Percentiles rank a stretch among this genome's conserved stretches.
Evolutionary conservation across 352 stramenopile genomes (phyloP).

Genomic region (Phytophthora multivora): DNA sequence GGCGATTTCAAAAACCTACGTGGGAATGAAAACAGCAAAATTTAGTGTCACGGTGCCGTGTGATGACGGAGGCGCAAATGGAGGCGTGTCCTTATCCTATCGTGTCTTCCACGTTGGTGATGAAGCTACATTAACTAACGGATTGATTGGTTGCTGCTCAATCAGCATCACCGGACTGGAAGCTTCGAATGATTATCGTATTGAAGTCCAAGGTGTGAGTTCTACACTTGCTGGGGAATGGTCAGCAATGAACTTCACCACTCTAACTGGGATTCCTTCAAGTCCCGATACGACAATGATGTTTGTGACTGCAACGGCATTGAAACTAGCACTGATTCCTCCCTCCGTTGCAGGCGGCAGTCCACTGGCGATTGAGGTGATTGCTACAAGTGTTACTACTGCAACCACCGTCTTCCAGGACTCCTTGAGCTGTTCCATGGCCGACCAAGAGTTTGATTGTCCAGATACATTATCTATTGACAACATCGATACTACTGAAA

Average conservation of each 20-base stretch:
- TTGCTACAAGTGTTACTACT: slow-evolving; percentile 3
- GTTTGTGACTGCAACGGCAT: slow-evolving; percentile 27
- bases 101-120: slow-evolving; percentile 9
- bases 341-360: slow-evolving; percentile 20
- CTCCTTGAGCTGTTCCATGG: slow-evolving; percentile 4
- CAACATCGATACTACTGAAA: slow-evolving; percentile 5
- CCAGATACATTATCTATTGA: slow-evolving; percentile 19
- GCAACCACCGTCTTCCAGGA: slow-evolving; percentile 1
- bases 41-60: slow-evolving; percentile 33
- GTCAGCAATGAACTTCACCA: slow-evolving; percentile 32
- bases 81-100: slow-evolving; percentile 1
- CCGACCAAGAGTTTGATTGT: slow-evolving; percentile 19
- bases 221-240: slow-evolving; percentile 29
- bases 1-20: slow-evolving; percentile 9
- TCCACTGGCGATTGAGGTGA: slow-evolving; percentile 17
- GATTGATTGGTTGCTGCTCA: slow-evolving; percentile 2
- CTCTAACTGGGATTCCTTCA: slow-evolving; percentile 32
- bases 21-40: slow-evolving; percentile 10
- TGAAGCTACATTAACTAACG: slow-evolving; percentile 27
- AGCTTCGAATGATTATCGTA: slow-evolving; percentile 27
- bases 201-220: slow-evolving; percentile 27
- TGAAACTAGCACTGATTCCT: slow-evolving; percentile 31
- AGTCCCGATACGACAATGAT: slow-evolving; percentile 21
- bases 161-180: slow-evolving; percentile 21
- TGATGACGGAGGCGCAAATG: slow-evolving; percentile 34